Conservation (phyloP, 2,329 filamentous ascomycete genomes). For the Mycosphaerella sp. region DNA sequence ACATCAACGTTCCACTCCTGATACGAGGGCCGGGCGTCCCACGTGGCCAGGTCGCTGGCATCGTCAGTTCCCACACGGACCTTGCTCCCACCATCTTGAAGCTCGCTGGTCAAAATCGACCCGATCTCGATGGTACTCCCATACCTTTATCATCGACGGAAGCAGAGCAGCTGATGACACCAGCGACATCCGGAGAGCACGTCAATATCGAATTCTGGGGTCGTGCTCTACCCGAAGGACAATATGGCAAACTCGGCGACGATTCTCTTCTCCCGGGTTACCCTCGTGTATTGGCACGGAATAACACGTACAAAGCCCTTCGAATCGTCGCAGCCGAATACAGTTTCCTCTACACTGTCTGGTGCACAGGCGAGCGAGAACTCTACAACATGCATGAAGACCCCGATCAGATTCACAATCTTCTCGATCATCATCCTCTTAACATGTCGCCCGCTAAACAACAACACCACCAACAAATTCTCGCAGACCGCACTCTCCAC, state of each 20-base stretch:
- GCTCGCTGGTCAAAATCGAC: slow-evolving; percentile 29
- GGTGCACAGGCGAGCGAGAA: slow-evolving; percentile 62
- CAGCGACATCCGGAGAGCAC: slow-evolving; percentile 28
- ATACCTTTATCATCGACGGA: slow-evolving; percentile 29
- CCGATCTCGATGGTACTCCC: slow-evolving; percentile 33
- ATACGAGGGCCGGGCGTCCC: slow-evolving; percentile 36
- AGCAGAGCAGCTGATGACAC: slow-evolving; percentile 5
- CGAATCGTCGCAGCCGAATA: slow-evolving; percentile 38
- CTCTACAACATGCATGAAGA: slow-evolving; percentile 48
- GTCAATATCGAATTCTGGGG: slow-evolving; percentile 40
- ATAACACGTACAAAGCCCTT: slow-evolving; percentile 32
- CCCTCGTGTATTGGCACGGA: slow-evolving; percentile 14
- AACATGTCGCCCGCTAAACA: too few species aligned
- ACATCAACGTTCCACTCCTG: slow-evolving; percentile 36
- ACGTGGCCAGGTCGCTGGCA: slow-evolving; percentile 23
- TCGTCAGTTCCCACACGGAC: slow-evolving; percentile 36
- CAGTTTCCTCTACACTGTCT: slow-evolving; percentile 59
- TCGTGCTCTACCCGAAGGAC: slow-evolving; percentile 26
- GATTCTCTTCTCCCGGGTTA: slow-evolving; percentile 10
- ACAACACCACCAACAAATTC: too few species aligned
- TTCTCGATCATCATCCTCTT: slow-evolving; percentile 1
- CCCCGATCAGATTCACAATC: slow-evolving; percentile 24
- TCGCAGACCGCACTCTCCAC: too few species aligned
- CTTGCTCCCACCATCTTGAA: slow-evolving; percentile 35
- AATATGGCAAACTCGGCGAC: slow-evolving; percentile 24